Percentiles rank a stretch among this genome's conserved stretches.
These are phyloP conservation scores for Luffa aegyptiaca DNA, from an alignment of 306 rosid genomes.

Conservation along the genomic window DNA sequence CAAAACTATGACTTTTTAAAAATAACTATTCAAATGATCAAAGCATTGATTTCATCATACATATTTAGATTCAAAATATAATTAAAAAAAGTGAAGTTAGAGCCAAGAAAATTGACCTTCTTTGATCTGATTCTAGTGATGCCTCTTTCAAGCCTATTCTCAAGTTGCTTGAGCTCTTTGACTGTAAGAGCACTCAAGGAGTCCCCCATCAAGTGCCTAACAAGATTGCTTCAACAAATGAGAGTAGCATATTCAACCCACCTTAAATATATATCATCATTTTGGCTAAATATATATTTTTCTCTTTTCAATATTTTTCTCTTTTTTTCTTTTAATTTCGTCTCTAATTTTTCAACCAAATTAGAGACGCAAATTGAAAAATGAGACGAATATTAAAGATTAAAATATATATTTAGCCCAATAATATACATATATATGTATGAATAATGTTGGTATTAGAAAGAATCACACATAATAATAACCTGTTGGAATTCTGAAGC, in stretches of 20 bases:
- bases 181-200: conserved; percentile 60
- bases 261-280: background rate
- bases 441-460: background rate
- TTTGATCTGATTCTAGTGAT: conserved; percentile 74
- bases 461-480: background rate
- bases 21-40: no score
- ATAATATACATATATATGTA: background rate
- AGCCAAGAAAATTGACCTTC: conserved; percentile 33
- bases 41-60: background rate
- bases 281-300: background rate
- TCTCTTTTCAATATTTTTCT: background rate
- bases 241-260: background rate
- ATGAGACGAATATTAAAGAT: background rate
- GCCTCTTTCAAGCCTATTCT: conserved; percentile 81
- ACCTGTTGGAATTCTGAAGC: conserved; percentile 95
- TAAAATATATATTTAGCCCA: background rate
- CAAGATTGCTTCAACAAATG: conserved; percentile 4
- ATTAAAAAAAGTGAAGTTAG: no score
- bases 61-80: background rate
- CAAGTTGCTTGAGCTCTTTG: conserved; percentile 82
- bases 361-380: background rate
- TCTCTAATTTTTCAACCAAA: background rate
- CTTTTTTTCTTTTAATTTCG: background rate
- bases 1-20: no score
- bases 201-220: conserved; percentile 88